These are phyloP conservation scores for Yamadazyma buinensis DNA, from an alignment of 1,139 yeast species.

Conservation along the genomic window DNA sequence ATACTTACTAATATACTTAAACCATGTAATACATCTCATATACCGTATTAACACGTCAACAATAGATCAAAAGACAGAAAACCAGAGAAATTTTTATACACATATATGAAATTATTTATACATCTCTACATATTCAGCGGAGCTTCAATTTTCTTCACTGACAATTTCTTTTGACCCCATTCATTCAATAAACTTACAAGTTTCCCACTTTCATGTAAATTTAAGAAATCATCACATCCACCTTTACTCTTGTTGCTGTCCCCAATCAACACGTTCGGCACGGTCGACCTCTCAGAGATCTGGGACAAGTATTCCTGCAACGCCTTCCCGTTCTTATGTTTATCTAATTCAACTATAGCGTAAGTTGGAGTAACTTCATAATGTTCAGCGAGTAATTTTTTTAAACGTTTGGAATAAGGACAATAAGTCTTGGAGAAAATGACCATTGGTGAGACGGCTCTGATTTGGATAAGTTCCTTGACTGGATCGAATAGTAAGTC, in stretches of 20 bases:
- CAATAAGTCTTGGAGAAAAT: conserved; percentile 69
- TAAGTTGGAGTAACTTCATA: conserved; percentile 74
- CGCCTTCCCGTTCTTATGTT: conserved; percentile 61
- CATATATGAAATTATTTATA: too few species aligned
- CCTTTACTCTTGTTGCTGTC: conserved; percentile 56
- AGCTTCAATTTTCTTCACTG: conserved; percentile 50
- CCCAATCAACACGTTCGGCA: conserved; percentile 67
- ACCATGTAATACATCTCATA: too few species aligned
- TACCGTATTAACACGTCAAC: too few species aligned
- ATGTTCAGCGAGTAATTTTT: conserved; percentile 57
- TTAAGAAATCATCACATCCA: conserved; percentile 74
- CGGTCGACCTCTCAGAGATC: conserved; percentile 61
- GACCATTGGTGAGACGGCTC: conserved; percentile 65
- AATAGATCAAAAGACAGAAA: too few species aligned
- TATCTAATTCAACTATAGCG: conserved; percentile 75
- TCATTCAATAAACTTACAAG: conserved; percentile 45
- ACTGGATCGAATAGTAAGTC: conserved; percentile 49
- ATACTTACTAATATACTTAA: too few species aligned
- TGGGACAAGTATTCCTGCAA: conserved; percentile 58
- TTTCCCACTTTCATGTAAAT: conserved; percentile 53
- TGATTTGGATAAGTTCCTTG: conserved; percentile 54
- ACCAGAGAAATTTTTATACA: too few species aligned
- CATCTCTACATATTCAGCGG: conserved; percentile 42
- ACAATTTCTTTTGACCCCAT: conserved; percentile 63
- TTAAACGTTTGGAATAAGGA: conserved; percentile 72